Evolutionary conservation across 805 yeast species (phyloP).

Genomic region (Ascoidea tarda): DNA sequence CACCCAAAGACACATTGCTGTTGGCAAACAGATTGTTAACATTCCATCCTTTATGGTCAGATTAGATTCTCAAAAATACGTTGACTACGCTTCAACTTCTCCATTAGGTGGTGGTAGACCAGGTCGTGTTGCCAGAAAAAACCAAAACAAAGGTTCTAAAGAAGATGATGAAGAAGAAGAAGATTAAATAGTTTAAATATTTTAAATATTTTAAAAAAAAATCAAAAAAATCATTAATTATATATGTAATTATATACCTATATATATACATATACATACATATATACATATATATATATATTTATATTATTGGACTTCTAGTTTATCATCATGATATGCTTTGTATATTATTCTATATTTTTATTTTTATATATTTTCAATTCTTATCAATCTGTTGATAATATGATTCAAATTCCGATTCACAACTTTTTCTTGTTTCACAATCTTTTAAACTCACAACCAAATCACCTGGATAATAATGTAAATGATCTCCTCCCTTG

Average conservation of each 20-base stretch:
- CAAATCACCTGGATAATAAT: slow-evolving; percentile 53
- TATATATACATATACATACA: too few relatives aligned
- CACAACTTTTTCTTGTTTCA: slow-evolving; percentile 35
- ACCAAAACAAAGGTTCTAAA: slow-evolving; percentile 53
- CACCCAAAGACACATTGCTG: slow-evolving; percentile 98
- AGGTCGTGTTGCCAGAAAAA: slow-evolving; percentile 98
- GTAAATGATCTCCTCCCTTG: slow-evolving; percentile 29
- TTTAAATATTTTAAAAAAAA: not conserved
- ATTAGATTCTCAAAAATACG: slow-evolving; percentile 99
- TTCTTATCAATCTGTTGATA: slow-evolving; percentile 8
- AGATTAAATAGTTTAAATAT: slow-evolving; percentile 19
- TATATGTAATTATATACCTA: too few relatives aligned
- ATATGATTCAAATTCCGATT: slow-evolving; percentile 26
- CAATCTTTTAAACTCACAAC: slow-evolving; percentile 52
- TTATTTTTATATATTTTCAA: too few relatives aligned
- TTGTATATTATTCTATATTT: too few relatives aligned
- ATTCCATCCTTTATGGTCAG: slow-evolving; percentile 99
- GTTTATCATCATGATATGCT: too few relatives aligned
- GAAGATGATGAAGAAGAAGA: slow-evolving; percentile 68
- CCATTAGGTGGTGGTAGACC: slow-evolving; percentile 99
- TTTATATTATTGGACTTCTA: too few relatives aligned
- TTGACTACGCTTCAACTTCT: slow-evolving; percentile 97
- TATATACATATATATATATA: too few relatives aligned
- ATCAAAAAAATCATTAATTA: too few relatives aligned
- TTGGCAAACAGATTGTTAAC: slow-evolving; percentile 98